These are phyloP conservation scores for Pulveroboletus sp. DNA, from an alignment of 1,284 basidiomycete species.

Conservation along the genomic window DNA sequence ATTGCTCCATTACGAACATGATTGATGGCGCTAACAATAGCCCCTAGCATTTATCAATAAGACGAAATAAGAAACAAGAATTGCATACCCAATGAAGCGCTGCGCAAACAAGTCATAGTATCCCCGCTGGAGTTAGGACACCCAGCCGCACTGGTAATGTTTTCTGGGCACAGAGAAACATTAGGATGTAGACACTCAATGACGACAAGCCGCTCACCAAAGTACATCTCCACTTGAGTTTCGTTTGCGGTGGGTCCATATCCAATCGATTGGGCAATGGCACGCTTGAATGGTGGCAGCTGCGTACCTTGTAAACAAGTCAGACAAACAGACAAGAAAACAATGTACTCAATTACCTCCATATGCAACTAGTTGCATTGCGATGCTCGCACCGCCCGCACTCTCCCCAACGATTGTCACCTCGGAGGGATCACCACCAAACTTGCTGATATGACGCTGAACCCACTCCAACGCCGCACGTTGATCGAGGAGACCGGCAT, in stretches of 20 bases:
- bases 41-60: neutral
- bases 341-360: neutral
- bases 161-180: neutral
- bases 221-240: neutral
- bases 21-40: neutral
- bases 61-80: neutral
- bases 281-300: neutral
- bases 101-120: neutral
- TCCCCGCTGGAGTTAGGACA: neutral
- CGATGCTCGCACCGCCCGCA: neutral
- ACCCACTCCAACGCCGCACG: constrained; percentile 62
- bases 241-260: neutral
- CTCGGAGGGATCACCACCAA: constrained; percentile 61
- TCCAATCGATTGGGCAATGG: neutral
- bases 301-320: neutral
- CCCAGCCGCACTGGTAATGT: no score
- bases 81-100: neutral
- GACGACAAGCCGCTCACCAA: neutral
- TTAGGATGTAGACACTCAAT: neutral
- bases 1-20: neutral
- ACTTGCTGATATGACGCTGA: constrained; percentile 59
- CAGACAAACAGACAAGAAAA: neutral
- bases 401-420: constrained; percentile 45
- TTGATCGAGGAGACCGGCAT: constrained; percentile 22
- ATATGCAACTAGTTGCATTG: neutral